Conservation (phyloP, 202 grass and related monocot genomes). For the Cymbopogon flexuosus region DNA sequence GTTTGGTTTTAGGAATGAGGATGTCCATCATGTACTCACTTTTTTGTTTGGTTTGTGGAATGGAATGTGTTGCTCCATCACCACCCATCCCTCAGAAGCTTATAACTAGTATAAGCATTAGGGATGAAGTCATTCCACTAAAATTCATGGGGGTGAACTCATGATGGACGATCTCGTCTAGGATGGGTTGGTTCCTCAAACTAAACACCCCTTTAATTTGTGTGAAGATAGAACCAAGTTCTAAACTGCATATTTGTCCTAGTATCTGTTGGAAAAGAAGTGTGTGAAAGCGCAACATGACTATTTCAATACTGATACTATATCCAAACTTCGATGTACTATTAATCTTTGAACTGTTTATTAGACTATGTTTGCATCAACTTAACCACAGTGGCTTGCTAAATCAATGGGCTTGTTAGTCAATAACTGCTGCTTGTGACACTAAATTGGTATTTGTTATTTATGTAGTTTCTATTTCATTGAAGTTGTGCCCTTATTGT, state of each 20-base stretch:
- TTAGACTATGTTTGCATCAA: not conserved
- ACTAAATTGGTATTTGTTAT: not conserved
- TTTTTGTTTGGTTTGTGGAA: not conserved
- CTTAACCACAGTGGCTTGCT: not conserved
- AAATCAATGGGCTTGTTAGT: not conserved
- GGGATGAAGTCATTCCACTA: not conserved
- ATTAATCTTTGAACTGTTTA: not conserved
- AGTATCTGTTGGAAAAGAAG: not conserved
- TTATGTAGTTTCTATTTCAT: not conserved
- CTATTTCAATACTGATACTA: not conserved
- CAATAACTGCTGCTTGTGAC: not conserved
- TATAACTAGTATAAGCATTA: not conserved
- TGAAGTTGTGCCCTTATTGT: not conserved
- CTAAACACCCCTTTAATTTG: not conserved
- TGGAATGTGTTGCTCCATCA: not conserved
- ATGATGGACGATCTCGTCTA: not conserved
- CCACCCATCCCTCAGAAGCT: not conserved
- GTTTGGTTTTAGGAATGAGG: not conserved
- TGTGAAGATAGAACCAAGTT: not conserved
- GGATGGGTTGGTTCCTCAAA: not conserved
- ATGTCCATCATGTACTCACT: not conserved
- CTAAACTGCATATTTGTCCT: conserved; percentile 3
- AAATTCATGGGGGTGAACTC: not conserved
- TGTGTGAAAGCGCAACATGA: not conserved
- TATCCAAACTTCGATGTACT: not conserved